Evolutionary conservation across 2,329 filamentous ascomycete species (phyloP).

Genomic region (Tolypocladium capitatum): DNA sequence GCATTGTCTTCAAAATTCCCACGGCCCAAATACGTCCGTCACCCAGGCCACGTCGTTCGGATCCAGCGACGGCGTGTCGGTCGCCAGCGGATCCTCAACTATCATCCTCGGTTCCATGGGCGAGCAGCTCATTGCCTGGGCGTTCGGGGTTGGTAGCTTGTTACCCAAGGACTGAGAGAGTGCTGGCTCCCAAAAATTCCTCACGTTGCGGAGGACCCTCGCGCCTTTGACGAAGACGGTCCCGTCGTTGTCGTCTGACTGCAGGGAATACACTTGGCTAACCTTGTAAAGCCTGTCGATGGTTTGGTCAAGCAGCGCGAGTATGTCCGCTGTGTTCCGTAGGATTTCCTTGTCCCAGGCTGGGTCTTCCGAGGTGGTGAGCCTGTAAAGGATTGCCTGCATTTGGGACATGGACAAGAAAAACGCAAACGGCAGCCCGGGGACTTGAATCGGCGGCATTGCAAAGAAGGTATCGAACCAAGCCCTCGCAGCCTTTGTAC

Average conservation of each 20-base stretch:
- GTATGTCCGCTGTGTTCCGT: constrained; percentile 20
- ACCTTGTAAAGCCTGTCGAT: constrained; percentile 18
- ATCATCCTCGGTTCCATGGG: constrained; percentile 5
- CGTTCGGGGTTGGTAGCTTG: constrained; percentile 15
- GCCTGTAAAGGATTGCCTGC: constrained; percentile 23
- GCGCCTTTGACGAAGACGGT: constrained; percentile 18
- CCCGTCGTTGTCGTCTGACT: constrained; percentile 14
- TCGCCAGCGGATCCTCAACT: constrained; percentile 6
- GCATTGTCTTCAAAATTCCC: constrained; percentile 16
- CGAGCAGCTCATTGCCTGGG: constrained; percentile 7
- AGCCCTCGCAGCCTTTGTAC: constrained; percentile 18
- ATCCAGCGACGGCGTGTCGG: constrained; percentile 14
- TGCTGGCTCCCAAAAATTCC: constrained; percentile 21
- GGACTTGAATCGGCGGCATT: constrained; percentile 14
- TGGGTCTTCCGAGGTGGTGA: constrained; percentile 24
- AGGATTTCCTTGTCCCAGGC: constrained; percentile 27
- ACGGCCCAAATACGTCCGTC: constrained; percentile 23
- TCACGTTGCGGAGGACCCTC: constrained; percentile 22
- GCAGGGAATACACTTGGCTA: constrained; percentile 13
- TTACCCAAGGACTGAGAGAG: constrained; percentile 15
- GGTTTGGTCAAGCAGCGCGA: constrained; percentile 19
- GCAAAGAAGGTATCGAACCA: constrained; percentile 24
- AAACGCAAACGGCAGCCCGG: constrained; percentile 19
- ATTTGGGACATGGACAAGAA: constrained; percentile 22
- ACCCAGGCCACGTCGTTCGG: constrained; percentile 24